Evolutionary conservation across 2,329 filamentous ascomycete genomes (phyloP).

Genomic region (Xylaria digitata): DNA sequence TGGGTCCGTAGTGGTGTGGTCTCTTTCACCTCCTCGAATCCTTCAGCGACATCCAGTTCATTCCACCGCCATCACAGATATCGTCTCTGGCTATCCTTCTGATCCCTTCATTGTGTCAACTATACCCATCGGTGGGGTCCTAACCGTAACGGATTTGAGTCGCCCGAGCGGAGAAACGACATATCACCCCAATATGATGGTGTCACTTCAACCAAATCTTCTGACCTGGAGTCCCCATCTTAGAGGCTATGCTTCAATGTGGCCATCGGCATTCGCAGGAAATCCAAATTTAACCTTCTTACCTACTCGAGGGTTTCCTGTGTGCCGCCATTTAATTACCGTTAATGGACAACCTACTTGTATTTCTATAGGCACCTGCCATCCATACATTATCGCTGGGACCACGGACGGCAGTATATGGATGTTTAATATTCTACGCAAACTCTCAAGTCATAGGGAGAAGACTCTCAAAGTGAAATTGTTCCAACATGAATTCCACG

Average conservation of each 20-base stretch:
- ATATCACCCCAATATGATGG: conserved; percentile 62
- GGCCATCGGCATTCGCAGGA: conserved; percentile 64
- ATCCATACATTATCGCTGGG: conserved; percentile 66
- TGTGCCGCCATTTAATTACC: conserved; percentile 64
- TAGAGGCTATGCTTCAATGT: conserved; percentile 64
- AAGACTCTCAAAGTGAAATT: conserved; percentile 58
- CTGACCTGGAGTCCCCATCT: conserved; percentile 67
- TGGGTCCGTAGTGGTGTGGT: conserved; percentile 68
- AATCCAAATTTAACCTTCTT: conserved; percentile 66
- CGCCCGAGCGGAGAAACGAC: conserved; percentile 65
- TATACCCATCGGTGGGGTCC: conserved; percentile 64
- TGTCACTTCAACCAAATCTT: conserved; percentile 64
- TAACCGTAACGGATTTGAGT: conserved; percentile 64
- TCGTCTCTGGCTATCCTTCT: conserved; percentile 67
- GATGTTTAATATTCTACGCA: conserved; percentile 59
- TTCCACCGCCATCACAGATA: conserved; percentile 64
- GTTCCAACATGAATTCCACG: conserved; percentile 66
- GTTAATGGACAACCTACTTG: conserved; percentile 63
- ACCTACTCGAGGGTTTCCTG: conserved; percentile 63
- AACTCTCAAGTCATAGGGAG: conserved; percentile 56
- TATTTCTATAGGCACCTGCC: conserved; percentile 61
- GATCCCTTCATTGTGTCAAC: conserved; percentile 67
- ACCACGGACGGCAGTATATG: conserved; percentile 65
- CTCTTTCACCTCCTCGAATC: conserved; percentile 60
- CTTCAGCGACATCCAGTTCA: conserved; percentile 66